Conservation (phyloP, 2,329 filamentous ascomycete species). For the Onygena corvina region DNA sequence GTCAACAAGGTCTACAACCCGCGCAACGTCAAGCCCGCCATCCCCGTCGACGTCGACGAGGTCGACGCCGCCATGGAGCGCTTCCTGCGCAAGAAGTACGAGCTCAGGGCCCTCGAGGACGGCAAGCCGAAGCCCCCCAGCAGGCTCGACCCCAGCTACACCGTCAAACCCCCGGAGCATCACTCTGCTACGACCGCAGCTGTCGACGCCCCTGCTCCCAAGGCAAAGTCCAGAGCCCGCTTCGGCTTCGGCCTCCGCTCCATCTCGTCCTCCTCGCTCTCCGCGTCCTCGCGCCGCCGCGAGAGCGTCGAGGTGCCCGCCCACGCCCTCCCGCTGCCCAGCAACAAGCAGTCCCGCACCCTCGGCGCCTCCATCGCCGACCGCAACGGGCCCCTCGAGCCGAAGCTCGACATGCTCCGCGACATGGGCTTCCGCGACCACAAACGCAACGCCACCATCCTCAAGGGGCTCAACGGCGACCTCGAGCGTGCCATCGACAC, state of each 20-base stretch:
- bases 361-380: slow-evolving; percentile 45
- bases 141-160: slow-evolving; percentile 47
- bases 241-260: slow-evolving; percentile 55
- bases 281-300: slow-evolving; percentile 22
- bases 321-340: slow-evolving; percentile 24
- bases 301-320: not conserved
- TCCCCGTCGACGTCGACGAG: slow-evolving; percentile 84
- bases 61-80: slow-evolving; percentile 88
- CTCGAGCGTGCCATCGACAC: slow-evolving; percentile 77
- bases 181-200: slow-evolving; percentile 43
- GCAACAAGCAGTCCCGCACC: slow-evolving; percentile 54
- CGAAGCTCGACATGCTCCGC: slow-evolving; percentile 62
- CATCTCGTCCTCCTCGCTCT: slow-evolving; percentile 58
- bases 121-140: slow-evolving; percentile 36
- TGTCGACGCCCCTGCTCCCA: slow-evolving; percentile 46
- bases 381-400: slow-evolving; percentile 45
- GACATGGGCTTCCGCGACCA: slow-evolving; percentile 90
- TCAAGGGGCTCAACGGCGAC: slow-evolving; percentile 75
- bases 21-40: slow-evolving; percentile 64
- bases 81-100: slow-evolving; percentile 90
- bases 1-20: slow-evolving; percentile 89
- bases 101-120: slow-evolving; percentile 47
- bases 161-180: slow-evolving; percentile 39
- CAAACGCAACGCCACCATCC: slow-evolving; percentile 64
- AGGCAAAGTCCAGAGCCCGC: slow-evolving; percentile 46